Conservation (phyloP, 2,329 filamentous ascomycete species). For the Epichloe uncinata region DNA sequence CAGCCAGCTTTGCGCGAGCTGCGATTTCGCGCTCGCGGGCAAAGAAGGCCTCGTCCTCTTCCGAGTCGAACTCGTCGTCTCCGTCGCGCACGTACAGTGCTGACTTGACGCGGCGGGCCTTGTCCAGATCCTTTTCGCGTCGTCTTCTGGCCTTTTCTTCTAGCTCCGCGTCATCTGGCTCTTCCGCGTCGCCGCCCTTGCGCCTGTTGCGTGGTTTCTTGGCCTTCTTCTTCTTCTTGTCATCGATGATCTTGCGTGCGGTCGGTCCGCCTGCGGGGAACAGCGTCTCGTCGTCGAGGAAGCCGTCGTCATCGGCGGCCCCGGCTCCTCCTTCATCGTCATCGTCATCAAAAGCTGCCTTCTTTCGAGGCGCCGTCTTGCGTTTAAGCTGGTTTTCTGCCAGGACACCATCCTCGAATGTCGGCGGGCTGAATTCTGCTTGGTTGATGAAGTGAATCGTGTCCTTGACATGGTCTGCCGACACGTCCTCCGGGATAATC, state of each 20-base stretch:
- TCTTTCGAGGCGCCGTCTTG: slow-evolving; percentile 43
- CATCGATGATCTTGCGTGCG: slow-evolving; percentile 36
- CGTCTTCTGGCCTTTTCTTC: slow-evolving; percentile 49
- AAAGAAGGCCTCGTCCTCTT: slow-evolving; percentile 61
- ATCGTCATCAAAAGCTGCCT: slow-evolving; percentile 57
- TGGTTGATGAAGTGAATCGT: slow-evolving; percentile 60
- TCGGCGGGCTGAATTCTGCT: slow-evolving; percentile 64
- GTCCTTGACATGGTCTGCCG: slow-evolving; percentile 53
- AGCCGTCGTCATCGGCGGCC: slow-evolving; percentile 12
- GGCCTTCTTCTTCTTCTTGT: slow-evolving; percentile 44
- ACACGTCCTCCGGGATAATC: slow-evolving; percentile 57
- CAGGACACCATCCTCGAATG: slow-evolving; percentile 59
- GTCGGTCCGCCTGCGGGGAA: slow-evolving; percentile 61
- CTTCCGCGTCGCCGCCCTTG: slow-evolving; percentile 29
- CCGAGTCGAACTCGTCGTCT: slow-evolving; percentile 80
- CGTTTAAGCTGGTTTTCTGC: slow-evolving; percentile 71
- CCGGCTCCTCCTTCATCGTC: slow-evolving; percentile 32
- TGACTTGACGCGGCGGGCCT: slow-evolving; percentile 70
- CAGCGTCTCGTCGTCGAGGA: slow-evolving; percentile 38
- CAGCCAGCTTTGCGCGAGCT: slow-evolving; percentile 32
- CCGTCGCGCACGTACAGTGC: slow-evolving; percentile 67
- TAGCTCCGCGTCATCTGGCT: slow-evolving; percentile 48
- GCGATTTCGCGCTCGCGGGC: slow-evolving; percentile 50
- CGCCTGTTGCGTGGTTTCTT: slow-evolving; percentile 32
- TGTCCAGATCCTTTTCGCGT: slow-evolving; percentile 59